Evolutionary conservation across 2,329 filamentous ascomycete species (phyloP), one percentile per base, ranked within the genome.

Genomic region (Pseudocercospora fuligena): DNA sequence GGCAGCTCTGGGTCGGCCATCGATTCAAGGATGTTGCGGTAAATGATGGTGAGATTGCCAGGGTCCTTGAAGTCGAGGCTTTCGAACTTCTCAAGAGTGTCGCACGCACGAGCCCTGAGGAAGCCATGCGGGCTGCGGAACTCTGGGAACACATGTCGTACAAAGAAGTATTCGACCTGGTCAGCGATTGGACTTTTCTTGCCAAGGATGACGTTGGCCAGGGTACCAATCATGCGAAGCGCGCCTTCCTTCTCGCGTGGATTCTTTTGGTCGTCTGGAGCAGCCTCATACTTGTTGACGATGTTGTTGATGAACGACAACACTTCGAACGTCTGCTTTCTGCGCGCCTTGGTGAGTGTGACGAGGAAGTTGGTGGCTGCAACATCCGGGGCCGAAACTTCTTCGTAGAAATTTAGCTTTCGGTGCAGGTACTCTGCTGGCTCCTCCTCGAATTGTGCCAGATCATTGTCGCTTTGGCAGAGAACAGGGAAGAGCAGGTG

Each of bases 111-210:
- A 36, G 95, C 95, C 65, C 95, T 91, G 58, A 99, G 88, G 82
- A 94, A 98, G 40, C 94, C 95, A 77, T 97, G 92, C 14, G 89
- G 86, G 81, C 93, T 98, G 73, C 92, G 90, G 84, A 99, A 99
- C 76, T 99, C 95, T 56, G 95, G 95, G 84, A 99, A 98, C 65
- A 99, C 95, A 76, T 98, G 97, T 76, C 94, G 92, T 61, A 98
- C 94, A 72, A 99, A 91, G 85, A 99, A 99, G 80, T 97, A 97
- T 80, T 99, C 95, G 65, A 98, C 94, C 80, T 98, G 93, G 76
- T 97, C 92, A 40, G 94, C 95, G 72, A 99, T 97, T 0, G 95
- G 95, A 76, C 94, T 97, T 86, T 98, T 98, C 86, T 98, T 99
- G 73, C 93, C 93, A 40, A 99, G 85, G 58, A 99, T 96, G 61